These are phyloP conservation scores for Verbascum thapsus DNA, from an alignment of 257 asterid species.

Conservation along the genomic window DNA sequence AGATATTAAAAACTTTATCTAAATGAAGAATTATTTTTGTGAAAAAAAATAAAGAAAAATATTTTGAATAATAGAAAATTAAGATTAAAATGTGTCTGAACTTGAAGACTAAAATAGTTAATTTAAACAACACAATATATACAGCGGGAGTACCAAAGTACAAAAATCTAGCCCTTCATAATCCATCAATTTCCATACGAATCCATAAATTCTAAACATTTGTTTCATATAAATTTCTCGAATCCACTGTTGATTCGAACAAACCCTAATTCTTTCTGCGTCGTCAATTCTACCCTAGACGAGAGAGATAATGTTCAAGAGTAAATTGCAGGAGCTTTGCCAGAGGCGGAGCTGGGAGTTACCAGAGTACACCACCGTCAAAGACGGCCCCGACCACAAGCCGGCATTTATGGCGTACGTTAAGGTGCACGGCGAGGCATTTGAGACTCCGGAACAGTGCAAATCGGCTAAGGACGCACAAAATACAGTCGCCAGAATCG, in stretches of 20 bases:
- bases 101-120: no score
- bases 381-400: constrained; percentile 62
- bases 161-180: no score
- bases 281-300: not conserved
- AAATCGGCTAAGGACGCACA: constrained; percentile 63
- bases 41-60: no score
- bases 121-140: no score
- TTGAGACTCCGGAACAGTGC: constrained; percentile 45
- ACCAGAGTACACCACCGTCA: constrained; percentile 51
- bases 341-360: constrained; percentile 53
- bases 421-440: constrained; percentile 40
- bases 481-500: constrained; percentile 55
- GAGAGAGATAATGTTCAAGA: constrained; percentile 46
- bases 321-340: constrained; percentile 65
- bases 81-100: no score
- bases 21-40: no score
- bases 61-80: no score
- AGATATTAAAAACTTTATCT: no score
- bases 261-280: not conserved
- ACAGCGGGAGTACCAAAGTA: no score
- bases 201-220: no score
- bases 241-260: not conserved
- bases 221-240: no score
- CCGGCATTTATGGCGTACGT: constrained; percentile 59
- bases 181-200: no score